phyloP scores from a whole-genome alignment of 2,329 filamentous ascomycete species.

The Talaromyces sp. region DNA sequence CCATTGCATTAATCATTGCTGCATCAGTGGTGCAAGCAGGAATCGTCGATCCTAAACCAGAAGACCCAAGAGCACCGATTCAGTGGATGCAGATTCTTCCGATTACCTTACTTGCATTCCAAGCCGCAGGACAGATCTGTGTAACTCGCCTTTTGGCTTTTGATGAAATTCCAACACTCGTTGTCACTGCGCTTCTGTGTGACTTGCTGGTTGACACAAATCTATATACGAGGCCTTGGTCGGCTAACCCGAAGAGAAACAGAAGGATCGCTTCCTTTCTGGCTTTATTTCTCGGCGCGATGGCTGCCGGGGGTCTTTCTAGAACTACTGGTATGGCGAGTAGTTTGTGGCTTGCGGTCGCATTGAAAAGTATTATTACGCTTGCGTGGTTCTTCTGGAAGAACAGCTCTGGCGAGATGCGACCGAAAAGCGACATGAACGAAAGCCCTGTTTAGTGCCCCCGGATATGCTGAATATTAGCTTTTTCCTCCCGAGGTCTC shows the following conservation, averaged over 20 bases:
- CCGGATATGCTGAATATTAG: too few species aligned
- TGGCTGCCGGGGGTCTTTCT: slow-evolving; percentile 44
- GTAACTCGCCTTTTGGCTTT: slow-evolving; percentile 31
- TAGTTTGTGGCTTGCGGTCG: slow-evolving; percentile 45
- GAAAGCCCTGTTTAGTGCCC: slow-evolving; percentile 8
- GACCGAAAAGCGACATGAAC: not conserved
- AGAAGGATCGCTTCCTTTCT: slow-evolving; percentile 41
- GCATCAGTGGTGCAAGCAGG: slow-evolving; percentile 39
- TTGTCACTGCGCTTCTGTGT: slow-evolving; percentile 30
- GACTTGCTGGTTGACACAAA: slow-evolving; percentile 10
- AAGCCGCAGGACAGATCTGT: slow-evolving; percentile 36
- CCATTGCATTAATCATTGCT: slow-evolving; percentile 36
- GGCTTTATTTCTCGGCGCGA: slow-evolving; percentile 43
- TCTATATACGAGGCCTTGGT: slow-evolving; percentile 20
- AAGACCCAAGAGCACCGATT: slow-evolving; percentile 9
- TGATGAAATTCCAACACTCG: slow-evolving; percentile 37
- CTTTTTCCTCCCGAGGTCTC: too few species aligned
- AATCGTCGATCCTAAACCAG: slow-evolving; percentile 33
- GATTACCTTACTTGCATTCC: slow-evolving; percentile 36
- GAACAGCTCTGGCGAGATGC: not conserved
- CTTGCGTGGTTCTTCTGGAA: slow-evolving; percentile 43
- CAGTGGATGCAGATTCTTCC: slow-evolving; percentile 15
- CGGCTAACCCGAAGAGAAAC: slow-evolving; percentile 36
- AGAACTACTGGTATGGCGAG: slow-evolving; percentile 39
- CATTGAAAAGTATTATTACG: slow-evolving; percentile 38